Evolutionary conservation across 768 basidiomycete species (phyloP).

Genomic region (Imleria badia): DNA sequence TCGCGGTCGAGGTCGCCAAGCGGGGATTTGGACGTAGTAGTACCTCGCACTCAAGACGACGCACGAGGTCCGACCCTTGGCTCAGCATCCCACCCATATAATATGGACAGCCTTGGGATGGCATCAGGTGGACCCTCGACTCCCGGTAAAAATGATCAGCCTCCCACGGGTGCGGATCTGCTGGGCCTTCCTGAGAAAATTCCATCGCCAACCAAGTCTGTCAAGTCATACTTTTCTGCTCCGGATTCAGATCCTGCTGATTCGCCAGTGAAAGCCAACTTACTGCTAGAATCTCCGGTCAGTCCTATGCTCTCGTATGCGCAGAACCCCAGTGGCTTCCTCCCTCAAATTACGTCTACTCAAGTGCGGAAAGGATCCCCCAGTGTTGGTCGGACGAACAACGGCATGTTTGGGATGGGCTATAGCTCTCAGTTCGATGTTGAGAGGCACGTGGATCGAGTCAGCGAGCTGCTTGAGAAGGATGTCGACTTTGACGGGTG

Average conservation of each 20-base stretch:
- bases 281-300: slow-evolving; percentile 36
- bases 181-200: slow-evolving; percentile 7
- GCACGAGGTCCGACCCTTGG: not conserved
- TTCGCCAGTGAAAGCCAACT: slow-evolving; percentile 24
- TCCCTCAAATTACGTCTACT: slow-evolving; percentile 38
- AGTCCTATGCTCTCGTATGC: slow-evolving; percentile 35
- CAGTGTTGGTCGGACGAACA: slow-evolving; percentile 17
- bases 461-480: slow-evolving; percentile 53
- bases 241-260: slow-evolving; percentile 35
- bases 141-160: slow-evolving; percentile 2
- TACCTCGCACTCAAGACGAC: slow-evolving; percentile 2
- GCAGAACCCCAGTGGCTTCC: slow-evolving; percentile 36
- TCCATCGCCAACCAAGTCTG: slow-evolving; percentile 33
- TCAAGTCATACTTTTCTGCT: slow-evolving; percentile 38
- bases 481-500: slow-evolving; percentile 60
- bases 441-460: slow-evolving; percentile 51
- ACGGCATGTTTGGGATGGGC: slow-evolving; percentile 38
- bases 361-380: slow-evolving; percentile 25
- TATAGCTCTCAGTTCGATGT: slow-evolving; percentile 62
- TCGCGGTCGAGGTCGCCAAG: slow-evolving; percentile 6
- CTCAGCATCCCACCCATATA: not conserved
- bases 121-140: not conserved
- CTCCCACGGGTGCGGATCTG: not conserved
- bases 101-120: not conserved
- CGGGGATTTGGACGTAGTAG: slow-evolving; percentile 6